Conservation (phyloP, 78 protist species). For the Planoprotostelium fungivorum region DNA sequence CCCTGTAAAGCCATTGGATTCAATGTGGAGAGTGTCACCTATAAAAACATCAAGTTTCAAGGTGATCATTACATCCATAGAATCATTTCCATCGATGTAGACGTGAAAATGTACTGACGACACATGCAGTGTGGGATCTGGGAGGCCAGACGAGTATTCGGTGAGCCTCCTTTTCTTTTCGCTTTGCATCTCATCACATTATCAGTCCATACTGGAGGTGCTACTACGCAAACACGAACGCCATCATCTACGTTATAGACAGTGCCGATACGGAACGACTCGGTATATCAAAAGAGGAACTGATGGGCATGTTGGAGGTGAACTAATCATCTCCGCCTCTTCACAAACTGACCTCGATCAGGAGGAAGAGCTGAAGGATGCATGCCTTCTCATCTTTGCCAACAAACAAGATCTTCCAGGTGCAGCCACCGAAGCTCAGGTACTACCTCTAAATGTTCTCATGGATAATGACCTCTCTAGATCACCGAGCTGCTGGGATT, state of each 20-base stretch:
- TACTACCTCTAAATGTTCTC: not conserved
- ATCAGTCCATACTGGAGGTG: constrained; percentile 96
- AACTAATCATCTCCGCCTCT: not conserved
- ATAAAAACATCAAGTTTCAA: constrained; percentile 89
- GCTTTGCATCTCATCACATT: not conserved
- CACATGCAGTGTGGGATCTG: constrained; percentile 70
- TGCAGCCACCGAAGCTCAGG: constrained; percentile 60
- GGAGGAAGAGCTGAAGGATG: constrained; percentile 82
- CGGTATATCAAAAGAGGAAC: constrained; percentile 80
- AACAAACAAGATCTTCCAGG: constrained; percentile 90
- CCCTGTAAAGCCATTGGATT: constrained; percentile 85
- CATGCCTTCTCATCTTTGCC: constrained; percentile 87
- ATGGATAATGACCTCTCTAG: not conserved
- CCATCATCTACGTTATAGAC: constrained; percentile 94
- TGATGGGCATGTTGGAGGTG: constrained; percentile 77
- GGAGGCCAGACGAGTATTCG: constrained; percentile 79
- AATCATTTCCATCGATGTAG: not conserved
- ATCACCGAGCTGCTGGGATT: constrained; percentile 54
- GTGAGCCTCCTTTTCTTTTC: not conserved
- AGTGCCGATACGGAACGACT: constrained; percentile 79
- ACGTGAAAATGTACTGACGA: constrained; percentile 13
- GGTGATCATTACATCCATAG: constrained; percentile 54
- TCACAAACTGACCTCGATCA: not conserved
- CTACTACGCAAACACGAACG: constrained; percentile 94
- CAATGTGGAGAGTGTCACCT: constrained; percentile 91